A percentile compares a stretch with the other conserved stretches of the same genome.
phyloP scores from a whole-genome alignment of 495 filamentous ascomycete species.

The Geoglossum glabrum region DNA sequence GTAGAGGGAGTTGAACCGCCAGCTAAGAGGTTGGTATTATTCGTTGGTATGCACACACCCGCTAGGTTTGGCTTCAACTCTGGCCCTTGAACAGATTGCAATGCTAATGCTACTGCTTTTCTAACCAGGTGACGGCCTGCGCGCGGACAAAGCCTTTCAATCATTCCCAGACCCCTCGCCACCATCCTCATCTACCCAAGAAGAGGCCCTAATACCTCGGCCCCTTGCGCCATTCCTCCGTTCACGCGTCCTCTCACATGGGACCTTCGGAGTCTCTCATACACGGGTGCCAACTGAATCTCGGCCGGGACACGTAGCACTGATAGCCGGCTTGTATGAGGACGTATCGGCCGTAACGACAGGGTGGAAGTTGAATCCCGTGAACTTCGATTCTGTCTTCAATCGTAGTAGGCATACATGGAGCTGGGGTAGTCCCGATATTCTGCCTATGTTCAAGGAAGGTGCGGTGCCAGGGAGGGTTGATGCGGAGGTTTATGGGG shows the following conservation, averaged over 20 bases:
- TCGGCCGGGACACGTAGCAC: slow-evolving; percentile 86
- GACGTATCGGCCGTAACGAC: slow-evolving; percentile 96
- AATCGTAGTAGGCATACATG: slow-evolving; percentile 92
- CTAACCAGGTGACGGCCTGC: slow-evolving; percentile 57
- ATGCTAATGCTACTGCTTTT: not conserved
- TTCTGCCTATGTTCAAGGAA: slow-evolving; percentile 89
- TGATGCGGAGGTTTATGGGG: slow-evolving; percentile 62
- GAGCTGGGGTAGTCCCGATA: slow-evolving; percentile 98
- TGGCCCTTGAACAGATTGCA: not conserved
- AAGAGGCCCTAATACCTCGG: slow-evolving; percentile 34
- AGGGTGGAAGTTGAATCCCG: slow-evolving; percentile 96
- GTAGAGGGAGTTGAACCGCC: slow-evolving; percentile 53
- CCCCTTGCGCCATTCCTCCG: slow-evolving; percentile 87
- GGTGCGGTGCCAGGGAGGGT: slow-evolving; percentile 77
- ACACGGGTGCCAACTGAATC: slow-evolving; percentile 97
- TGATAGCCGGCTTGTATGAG: slow-evolving; percentile 95
- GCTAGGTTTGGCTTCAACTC: not conserved
- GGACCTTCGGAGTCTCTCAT: slow-evolving; percentile 98
- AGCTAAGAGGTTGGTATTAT: slow-evolving; percentile 76
- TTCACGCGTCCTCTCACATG: slow-evolving; percentile 64
- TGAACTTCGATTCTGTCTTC: slow-evolving; percentile 98
- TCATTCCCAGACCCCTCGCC: slow-evolving; percentile 79
- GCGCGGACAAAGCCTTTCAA: slow-evolving; percentile 96
- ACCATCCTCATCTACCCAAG: slow-evolving; percentile 28
- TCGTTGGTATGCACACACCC: slow-evolving; percentile 47